Base-by-base conservation (phyloP, 2,329 filamentous ascomycete species). In the Didymella pinodella region DNA sequence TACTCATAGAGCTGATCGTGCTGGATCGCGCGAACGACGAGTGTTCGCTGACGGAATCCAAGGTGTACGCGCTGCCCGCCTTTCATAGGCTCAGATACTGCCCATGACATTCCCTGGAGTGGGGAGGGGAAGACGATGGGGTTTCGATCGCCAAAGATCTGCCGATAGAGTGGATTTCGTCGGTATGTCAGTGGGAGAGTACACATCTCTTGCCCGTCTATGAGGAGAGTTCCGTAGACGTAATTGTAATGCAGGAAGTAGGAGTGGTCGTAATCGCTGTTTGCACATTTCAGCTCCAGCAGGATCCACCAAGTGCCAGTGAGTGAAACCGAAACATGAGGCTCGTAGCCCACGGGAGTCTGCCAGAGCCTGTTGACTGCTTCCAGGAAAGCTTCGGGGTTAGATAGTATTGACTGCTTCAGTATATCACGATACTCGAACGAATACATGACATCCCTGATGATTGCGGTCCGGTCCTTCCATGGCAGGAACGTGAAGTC, bases 131-230 rank as follows among this genome's bases (percentile, higher is more conserved):
- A 84, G 0, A 82, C 84, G 0, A 81, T 78, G 0, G 88, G 78
- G 26, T 78, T 77, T 14, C 83, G 80, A 1, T 81, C 73, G 0
- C 83, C 83, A 64, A 90, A 88, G 0, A 90, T 77, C 3, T 81
- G 76, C 6, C 74, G 69, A 7, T 88, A 76, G 1, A 74, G 69
- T 12, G 61, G 47, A 0, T 81, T 77, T 3, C 83, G 67, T 18
- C 79, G 80, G 43, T 85, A 83, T 1, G 83, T 75, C 0, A 78
- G 66, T 0, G 88, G 87, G 0, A 90, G 78, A 12, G 82, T 84
- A 1, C 83, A 81, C 12, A 85, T 63, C 7, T 80, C 76, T 45
- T 80, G 68, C 0, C 82, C 81, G 57, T 86, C 75, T 5, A 86
- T 74, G 0, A 85, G 71, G 0, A 86, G 67, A 46, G 81, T 77